phyloP scores from a whole-genome alignment of 441 rosid species.

The Manihot esculenta region DNA sequence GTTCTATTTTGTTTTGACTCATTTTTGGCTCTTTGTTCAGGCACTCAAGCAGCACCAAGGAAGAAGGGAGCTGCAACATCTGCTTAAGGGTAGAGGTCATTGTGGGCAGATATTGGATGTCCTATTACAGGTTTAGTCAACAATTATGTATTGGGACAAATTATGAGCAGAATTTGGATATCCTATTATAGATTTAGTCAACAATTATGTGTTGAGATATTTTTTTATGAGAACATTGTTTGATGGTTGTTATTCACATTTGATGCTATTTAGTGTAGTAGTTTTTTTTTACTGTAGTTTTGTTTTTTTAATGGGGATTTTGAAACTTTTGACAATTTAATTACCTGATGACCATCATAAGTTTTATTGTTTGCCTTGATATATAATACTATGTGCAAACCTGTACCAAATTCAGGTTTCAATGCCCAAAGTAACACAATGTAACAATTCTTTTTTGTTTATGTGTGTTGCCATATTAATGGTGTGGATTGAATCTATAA shows the following conservation, averaged over 20 bases:
- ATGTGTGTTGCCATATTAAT: too few species aligned
- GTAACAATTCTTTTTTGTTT: too few species aligned
- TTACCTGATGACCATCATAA: not conserved
- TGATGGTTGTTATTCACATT: slow-evolving; percentile 12
- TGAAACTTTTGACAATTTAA: not conserved
- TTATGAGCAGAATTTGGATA: slow-evolving; percentile 15
- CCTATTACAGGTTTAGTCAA: slow-evolving; percentile 22
- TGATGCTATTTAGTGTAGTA: slow-evolving; percentile 25
- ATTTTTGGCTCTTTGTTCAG: slow-evolving; percentile 26
- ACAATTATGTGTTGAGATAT: slow-evolving; percentile 14
- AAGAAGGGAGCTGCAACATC: slow-evolving; percentile 61
- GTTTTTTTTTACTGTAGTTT: slow-evolving; percentile 24
- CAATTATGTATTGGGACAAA: slow-evolving; percentile 10
- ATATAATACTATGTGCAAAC: too few species aligned
- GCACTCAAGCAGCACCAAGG: slow-evolving; percentile 75
- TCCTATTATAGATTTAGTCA: slow-evolving; percentile 22
- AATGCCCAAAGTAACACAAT: too few species aligned
- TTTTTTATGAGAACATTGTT: slow-evolving; percentile 25
- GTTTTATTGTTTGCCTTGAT: not conserved
- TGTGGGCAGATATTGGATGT: slow-evolving; percentile 14
- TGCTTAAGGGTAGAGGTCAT: slow-evolving; percentile 35
- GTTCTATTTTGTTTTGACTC: not conserved
- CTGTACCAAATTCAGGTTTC: too few species aligned
- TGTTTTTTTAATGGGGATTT: slow-evolving; percentile 15
- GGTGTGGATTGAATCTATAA: too few species aligned